Conservation (phyloP, 2,329 filamentous ascomycete genomes). For the Epichloe uncinata region DNA sequence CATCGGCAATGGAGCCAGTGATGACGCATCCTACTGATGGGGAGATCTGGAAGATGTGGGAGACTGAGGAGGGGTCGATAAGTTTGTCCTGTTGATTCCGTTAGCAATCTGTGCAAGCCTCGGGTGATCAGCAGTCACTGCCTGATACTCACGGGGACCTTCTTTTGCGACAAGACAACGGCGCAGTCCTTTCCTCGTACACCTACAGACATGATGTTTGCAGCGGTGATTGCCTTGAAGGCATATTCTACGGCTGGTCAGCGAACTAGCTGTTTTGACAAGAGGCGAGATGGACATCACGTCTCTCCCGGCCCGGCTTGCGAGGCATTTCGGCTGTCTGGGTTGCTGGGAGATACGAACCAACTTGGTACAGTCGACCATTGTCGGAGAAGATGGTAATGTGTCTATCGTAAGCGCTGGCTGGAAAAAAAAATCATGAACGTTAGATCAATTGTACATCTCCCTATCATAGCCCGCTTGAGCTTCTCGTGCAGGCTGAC, state of each 20-base stretch:
- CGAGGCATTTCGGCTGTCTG: not conserved
- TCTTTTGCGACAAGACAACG: conserved; percentile 97
- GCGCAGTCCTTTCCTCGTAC: conserved; percentile 94
- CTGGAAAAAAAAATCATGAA: conserved; percentile 12
- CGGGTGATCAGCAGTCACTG: not conserved
- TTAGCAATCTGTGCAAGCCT: not conserved
- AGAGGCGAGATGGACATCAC: not conserved
- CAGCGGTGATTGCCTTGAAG: conserved; percentile 98
- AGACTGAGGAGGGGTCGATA: conserved; percentile 92
- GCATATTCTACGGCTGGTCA: conserved; percentile 68
- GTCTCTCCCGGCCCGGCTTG: not conserved
- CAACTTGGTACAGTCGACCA: conserved; percentile 97
- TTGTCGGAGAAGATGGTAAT: conserved; percentile 99
- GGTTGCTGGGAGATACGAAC: conserved; percentile 41
- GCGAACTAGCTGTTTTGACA: not conserved
- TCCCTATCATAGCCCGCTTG: not conserved
- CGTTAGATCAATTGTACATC: conserved; percentile 12
- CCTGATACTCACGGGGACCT: conserved; percentile 68
- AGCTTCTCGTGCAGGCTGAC: conserved; percentile 10
- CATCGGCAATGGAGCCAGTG: conserved; percentile 97
- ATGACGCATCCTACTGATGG: conserved; percentile 95
- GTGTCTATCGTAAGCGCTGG: conserved; percentile 89
- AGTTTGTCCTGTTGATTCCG: conserved; percentile 68
- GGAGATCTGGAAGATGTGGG: conserved; percentile 94
- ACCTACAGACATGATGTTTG: conserved; percentile 96